Conservation (phyloP, 345 rosid genomes). For the Bretschneidera sinensis region DNA sequence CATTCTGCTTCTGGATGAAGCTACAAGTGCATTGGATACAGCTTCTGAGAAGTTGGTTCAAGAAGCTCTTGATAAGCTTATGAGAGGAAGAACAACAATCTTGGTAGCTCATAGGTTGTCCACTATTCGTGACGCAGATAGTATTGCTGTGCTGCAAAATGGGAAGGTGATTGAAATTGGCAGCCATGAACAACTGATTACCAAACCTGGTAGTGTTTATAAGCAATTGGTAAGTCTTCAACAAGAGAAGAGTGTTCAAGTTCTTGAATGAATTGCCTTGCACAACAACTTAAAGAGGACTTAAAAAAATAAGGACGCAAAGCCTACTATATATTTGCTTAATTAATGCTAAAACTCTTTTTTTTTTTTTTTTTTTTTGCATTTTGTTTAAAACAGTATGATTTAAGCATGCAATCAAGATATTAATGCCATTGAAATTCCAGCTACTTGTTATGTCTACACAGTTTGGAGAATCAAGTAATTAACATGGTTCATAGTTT, state of each 20-base stretch:
- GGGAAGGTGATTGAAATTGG: conserved; percentile 74
- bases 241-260: conserved; percentile 18
- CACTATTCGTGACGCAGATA: conserved; percentile 52
- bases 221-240: conserved; percentile 55
- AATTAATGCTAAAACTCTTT: no score
- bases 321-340: no score
- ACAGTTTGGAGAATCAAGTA: no score
- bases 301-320: no score
- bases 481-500: no score
- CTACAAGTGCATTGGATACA: conserved; percentile 77
- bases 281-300: no score
- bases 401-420: no score
- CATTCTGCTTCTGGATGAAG: conserved; percentile 77
- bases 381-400: no score
- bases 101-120: conserved; percentile 80
- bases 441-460: no score
- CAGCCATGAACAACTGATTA: conserved; percentile 57
- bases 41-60: conserved; percentile 69
- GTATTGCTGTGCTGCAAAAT: conserved; percentile 53
- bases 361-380: no score
- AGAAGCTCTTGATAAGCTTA: conserved; percentile 69
- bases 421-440: no score
- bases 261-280: not conserved
- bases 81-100: conserved; percentile 69
- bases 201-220: conserved; percentile 42